A percentile compares a stretch with the other conserved stretches of the same genome.
These are phyloP conservation scores for Moniliella sp. DNA, from an alignment of 1,284 basidiomycete species.

Conservation along the genomic window DNA sequence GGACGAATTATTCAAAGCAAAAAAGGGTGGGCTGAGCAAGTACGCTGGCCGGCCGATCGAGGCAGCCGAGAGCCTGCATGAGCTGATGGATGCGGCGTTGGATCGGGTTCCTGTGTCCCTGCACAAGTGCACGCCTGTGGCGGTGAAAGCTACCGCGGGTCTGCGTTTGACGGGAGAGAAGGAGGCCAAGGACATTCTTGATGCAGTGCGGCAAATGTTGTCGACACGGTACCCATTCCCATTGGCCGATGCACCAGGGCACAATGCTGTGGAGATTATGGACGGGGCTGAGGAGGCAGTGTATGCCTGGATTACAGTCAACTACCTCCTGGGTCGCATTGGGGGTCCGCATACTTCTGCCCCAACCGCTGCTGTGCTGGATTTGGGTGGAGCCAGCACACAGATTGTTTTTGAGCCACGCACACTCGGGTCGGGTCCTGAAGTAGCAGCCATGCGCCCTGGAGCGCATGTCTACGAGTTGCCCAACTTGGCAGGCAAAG, in stretches of 20 bases:
- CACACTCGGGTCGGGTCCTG: too few species aligned
- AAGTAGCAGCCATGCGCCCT: too few species aligned
- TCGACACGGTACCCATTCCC: conserved; percentile 51
- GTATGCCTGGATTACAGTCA: conserved; percentile 96
- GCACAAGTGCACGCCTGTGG: conserved; percentile 59
- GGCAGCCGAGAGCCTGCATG: conserved; percentile 61
- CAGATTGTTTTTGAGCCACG: conserved; percentile 95
- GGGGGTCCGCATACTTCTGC: conserved; percentile 3
- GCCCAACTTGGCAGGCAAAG: conserved; percentile 22
- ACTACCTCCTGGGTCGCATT: conserved; percentile 43
- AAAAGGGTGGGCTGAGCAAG: conserved; percentile 56
- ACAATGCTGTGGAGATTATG: conserved; percentile 41
- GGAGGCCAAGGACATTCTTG: conserved; percentile 54
- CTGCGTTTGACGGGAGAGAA: conserved; percentile 51
- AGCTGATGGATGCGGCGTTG: conserved; percentile 58
- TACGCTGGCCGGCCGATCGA: conserved; percentile 43
- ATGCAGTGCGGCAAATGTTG: conserved; percentile 50
- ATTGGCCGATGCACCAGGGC: conserved; percentile 18
- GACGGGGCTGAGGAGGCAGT: conserved; percentile 80
- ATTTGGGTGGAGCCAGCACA: conserved; percentile 85
- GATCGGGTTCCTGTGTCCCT: conserved; percentile 51
- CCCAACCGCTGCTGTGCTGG: conserved; percentile 65
- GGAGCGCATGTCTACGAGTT: conserved; percentile 87
- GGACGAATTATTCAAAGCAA: conserved; percentile 74
- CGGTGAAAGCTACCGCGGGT: conserved; percentile 86